Evolutionary conservation across 257 asterid genomes (phyloP).

Genomic region (Eustoma russellianum): DNA sequence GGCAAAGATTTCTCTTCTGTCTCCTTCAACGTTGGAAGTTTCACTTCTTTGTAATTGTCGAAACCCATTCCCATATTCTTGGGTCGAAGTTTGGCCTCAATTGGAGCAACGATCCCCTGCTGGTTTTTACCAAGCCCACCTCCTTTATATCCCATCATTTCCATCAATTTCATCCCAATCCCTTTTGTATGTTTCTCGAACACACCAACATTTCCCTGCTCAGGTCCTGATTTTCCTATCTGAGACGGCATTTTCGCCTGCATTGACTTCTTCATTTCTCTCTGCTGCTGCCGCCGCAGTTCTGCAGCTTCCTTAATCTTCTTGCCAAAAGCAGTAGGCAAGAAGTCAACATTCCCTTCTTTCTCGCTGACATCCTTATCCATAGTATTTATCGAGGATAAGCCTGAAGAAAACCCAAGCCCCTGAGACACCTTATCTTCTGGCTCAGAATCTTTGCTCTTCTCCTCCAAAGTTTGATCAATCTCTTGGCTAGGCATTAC

Average conservation of each 20-base stretch:
- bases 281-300: conserved; percentile 50
- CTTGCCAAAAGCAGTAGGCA: conserved; percentile 70
- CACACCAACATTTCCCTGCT: conserved; percentile 44
- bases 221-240: conserved; percentile 28
- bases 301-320: conserved; percentile 61
- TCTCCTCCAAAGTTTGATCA: conserved; percentile 38
- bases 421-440: conserved; percentile 34
- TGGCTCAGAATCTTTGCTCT: conserved; percentile 14
- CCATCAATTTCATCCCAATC: conserved; percentile 64
- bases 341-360: conserved; percentile 34
- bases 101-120: conserved; percentile 79
- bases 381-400: conserved; percentile 21
- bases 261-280: conserved; percentile 55
- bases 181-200: conserved; percentile 80
- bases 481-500: conserved; percentile 61
- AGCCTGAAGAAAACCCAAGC: conserved; percentile 33
- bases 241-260: conserved; percentile 45
- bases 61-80: conserved; percentile 93
- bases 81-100: conserved; percentile 74
- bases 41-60: conserved; percentile 62
- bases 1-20: conserved; percentile 33
- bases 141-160: conserved; percentile 88
- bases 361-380: conserved; percentile 2
- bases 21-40: conserved; percentile 35
- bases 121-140: conserved; percentile 87